Base-by-base conservation (phyloP, 2,329 filamentous ascomycete genomes). In the Fusarium burgessii region DNA sequence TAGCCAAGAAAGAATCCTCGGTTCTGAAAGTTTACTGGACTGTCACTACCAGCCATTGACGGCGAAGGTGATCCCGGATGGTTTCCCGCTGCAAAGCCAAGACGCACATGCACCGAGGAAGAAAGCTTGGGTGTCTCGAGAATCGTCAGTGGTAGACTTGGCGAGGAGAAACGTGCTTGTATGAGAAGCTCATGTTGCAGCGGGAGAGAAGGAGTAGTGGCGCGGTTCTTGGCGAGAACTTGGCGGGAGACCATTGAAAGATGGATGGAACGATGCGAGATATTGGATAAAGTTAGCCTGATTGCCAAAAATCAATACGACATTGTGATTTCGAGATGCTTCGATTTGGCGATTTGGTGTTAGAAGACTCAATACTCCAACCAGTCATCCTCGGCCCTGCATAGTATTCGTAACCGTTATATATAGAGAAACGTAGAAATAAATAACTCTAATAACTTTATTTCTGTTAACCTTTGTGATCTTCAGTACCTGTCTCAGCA, bases 211-310 rank as follows among this genome's bases (percentile, higher is more conserved):
- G 65, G 56, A 43, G 60, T 56, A 9, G 47, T 60, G 64, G 67
- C 59, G 60, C 38, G 55, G 57, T 40, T 18, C 69, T 72, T 71
- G 69, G 69, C 66, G 45, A 27, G 58, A 6, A 1, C 66, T 69
- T 69, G 66, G 66, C 68, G 27, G 23, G 11, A 15, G 32, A 14
- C 14, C 18, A 14, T 45, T 46, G 36, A 5, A 18, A 14, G 10
- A 45, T 36, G 27, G 20, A 40, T 17, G 35, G 12, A 23, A 27
- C 15, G 7, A 51, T 50, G 2, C 36, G 23, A 1, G 9, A 35
- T 42, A 15, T n/a, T 33, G 40, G 17, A 1, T 55, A 12, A 5
- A 1, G 1, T 32, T 32, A 33, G 18, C 23, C 23, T n/a, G 2
- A 1, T 13, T 6, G 11, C 12, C 3, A 18, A 5, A n/a, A 18